Conservation (phyloP, 768 basidiomycete genomes). For the Pilatotrama ljubarskyi region DNA sequence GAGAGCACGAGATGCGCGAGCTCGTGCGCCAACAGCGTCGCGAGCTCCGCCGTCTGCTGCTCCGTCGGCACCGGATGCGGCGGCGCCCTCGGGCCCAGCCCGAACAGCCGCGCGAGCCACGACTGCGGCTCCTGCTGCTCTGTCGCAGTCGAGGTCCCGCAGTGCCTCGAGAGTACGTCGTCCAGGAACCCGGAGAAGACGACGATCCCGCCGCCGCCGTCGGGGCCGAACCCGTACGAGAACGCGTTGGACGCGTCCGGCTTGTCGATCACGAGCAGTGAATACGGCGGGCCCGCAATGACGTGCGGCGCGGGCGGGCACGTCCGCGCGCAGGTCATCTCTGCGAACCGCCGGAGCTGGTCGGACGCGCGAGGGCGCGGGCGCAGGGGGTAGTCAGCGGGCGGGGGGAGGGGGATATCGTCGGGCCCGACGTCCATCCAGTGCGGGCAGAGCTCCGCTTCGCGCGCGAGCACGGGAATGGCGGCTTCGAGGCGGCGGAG, state of each 20-base stretch:
- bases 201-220: constrained; percentile 90
- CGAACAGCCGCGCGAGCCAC: constrained; percentile 46
- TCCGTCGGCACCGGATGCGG: constrained; percentile 60
- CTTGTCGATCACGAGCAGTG: constrained; percentile 84
- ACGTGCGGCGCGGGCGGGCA: constrained; percentile 49
- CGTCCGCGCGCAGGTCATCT: constrained; percentile 47
- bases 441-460: constrained; percentile 52
- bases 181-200: constrained; percentile 94
- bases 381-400: constrained; percentile 77
- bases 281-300: constrained; percentile 84
- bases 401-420: constrained; percentile 71
- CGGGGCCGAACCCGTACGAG: constrained; percentile 91
- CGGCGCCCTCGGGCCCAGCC: constrained; percentile 34
- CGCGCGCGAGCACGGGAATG: constrained; percentile 66
- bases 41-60: constrained; percentile 86
- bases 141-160: constrained; percentile 20
- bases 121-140: constrained; percentile 22
- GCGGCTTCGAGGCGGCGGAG: constrained; percentile 74
- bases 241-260: constrained; percentile 88
- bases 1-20: constrained; percentile 88
- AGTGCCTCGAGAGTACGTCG: constrained; percentile 64
- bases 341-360: constrained; percentile 58
- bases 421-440: constrained; percentile 56
- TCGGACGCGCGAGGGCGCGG: constrained; percentile 82
- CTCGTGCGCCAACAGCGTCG: constrained; percentile 91